Evolutionary conservation across 345 rosid species (phyloP).

Genomic region (Clausena lansium): DNA sequence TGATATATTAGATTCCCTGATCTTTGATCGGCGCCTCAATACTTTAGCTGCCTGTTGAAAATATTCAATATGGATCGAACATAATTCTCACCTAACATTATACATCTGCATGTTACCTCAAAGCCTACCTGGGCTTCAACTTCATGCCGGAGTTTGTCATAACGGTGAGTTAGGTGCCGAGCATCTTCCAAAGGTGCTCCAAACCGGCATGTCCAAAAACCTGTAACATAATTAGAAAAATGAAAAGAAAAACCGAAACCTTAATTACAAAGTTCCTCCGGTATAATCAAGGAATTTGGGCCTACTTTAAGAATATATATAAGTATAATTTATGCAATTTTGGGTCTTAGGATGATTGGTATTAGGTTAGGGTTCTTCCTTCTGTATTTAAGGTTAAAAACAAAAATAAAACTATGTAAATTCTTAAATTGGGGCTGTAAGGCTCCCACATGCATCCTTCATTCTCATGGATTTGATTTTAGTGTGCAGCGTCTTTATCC

Average conservation of each 20-base stretch:
- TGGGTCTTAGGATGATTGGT: background rate
- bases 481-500: too few species aligned
- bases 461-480: too few species aligned
- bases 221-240: slow-evolving; percentile 36
- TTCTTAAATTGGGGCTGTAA: too few species aligned
- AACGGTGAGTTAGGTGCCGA: slow-evolving; percentile 69
- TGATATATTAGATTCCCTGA: too few species aligned
- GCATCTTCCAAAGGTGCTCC: slow-evolving; percentile 99
- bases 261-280: background rate
- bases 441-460: too few species aligned
- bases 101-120: background rate
- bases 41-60: slow-evolving; percentile 72
- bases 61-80: slow-evolving; percentile 1
- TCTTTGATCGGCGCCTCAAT: slow-evolving; percentile 68
- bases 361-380: background rate
- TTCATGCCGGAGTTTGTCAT: slow-evolving; percentile 86
- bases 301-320: background rate
- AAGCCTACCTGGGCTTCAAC: slow-evolving; percentile 81
- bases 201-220: slow-evolving; percentile 42
- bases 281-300: background rate
- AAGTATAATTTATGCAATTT: background rate
- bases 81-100: background rate
- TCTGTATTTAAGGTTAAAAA: background rate
- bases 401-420: background rate
- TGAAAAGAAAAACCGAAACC: background rate